Evolutionary conservation across 2,329 filamentous ascomycete genomes (phyloP), one percentile per base, ranked within the genome.

Genomic region (Phialophora macrospora): DNA sequence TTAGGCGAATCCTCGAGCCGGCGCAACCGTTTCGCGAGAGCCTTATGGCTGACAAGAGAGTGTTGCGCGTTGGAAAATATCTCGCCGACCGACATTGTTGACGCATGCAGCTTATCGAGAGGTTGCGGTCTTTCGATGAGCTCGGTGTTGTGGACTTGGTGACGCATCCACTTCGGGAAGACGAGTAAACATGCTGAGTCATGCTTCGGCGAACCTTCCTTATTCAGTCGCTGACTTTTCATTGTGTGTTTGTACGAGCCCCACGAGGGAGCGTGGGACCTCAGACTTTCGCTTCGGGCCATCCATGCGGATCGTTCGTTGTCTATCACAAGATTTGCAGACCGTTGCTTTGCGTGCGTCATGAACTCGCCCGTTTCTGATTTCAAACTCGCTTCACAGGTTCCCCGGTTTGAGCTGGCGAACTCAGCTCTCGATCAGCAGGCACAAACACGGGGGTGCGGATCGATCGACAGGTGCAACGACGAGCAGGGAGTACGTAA

Each of bases 21-120:
- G 69, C 94, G 88, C 67, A 99, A 81, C 57, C 88, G 93, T 66
- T 97, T 90, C 3, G 90, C 90, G 0, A 97, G 85, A 76, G 98
- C 98, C 66, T 94, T 85, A 76, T 99, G 95, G 1, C 91, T 91
- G 1, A 93, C 92, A 0, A 91, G 96, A 1, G 91, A 96, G 72
- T 90, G 89, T 77, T 99, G 95, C 38, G 94, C 93, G 77, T 93
- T 90, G 70, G 85, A 84, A 74, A 93, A 93, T 30, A 72, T 65
- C 20, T 71, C 70, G 11, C 62, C 68, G 7, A 72, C 62, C 0
- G 71, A 71, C 71, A 72, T 72, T 38, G 44, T 66, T 46, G 32
- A 17, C 14, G 28, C 28, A 11, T 32, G 6, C 24, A 17, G 24
- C 17, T 24, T 12, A 14, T 17, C 4, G 17, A 17, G 28, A 20